These are phyloP conservation scores for Malus hybrid DNA, from an alignment of 331 rosid genomes.

Conservation along the genomic window DNA sequence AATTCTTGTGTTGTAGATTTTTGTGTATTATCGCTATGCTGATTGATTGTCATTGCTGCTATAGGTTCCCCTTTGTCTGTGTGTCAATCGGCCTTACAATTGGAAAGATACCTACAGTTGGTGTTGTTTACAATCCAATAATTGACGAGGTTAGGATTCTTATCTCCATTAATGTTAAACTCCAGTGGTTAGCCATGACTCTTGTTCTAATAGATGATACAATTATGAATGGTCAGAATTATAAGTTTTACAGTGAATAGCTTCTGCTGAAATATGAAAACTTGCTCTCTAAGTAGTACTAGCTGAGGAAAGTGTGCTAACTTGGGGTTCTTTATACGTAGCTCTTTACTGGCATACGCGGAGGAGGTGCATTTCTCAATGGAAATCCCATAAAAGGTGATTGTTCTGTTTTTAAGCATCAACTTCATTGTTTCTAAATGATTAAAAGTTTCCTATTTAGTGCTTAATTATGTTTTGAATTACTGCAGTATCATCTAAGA, in stretches of 20 bases:
- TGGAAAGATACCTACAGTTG: conserved; percentile 69
- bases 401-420: conserved; percentile 11
- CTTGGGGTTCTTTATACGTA: conserved; percentile 22
- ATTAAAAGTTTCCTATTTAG: not conserved
- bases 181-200: not conserved
- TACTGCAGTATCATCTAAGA: conserved; percentile 72
- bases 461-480: conserved; percentile 16
- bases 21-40: not conserved
- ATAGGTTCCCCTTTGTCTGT: conserved; percentile 88
- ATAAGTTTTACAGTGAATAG: no score
- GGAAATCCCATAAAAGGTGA: conserved; percentile 77
- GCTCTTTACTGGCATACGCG: conserved; percentile 82
- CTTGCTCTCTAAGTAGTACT: conserved; percentile 7
- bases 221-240: not conserved
- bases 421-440: not conserved
- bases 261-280: not conserved
- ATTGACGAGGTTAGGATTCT: conserved; percentile 65
- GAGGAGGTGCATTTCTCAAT: conserved; percentile 83
- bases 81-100: conserved; percentile 95
- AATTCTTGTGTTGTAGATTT: conserved; percentile 12
- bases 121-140: conserved; percentile 97
- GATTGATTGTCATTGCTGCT: not conserved
- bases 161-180: not conserved
- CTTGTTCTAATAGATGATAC: not conserved
- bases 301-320: conserved; percentile 12